Conservation (phyloP, 495 filamentous ascomycete species). For the Xylaria longipes region DNA sequence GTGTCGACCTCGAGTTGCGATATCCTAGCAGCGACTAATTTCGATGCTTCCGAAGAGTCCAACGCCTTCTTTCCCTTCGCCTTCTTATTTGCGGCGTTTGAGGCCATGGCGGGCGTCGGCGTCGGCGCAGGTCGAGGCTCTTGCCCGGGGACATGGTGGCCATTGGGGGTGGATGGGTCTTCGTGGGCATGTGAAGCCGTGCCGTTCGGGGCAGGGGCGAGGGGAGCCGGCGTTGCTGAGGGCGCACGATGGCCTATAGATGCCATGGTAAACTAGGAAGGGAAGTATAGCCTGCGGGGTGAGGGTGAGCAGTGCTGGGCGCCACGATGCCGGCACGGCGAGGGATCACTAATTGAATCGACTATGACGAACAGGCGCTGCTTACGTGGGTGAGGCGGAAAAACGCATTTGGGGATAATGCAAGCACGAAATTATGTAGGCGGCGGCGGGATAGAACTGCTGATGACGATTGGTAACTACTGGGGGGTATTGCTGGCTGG, state of each 20-base stretch:
- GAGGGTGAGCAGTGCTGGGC: background rate
- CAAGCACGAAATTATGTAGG: constrained; percentile 1
- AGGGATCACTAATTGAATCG: constrained; percentile 1
- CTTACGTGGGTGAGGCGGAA: constrained; percentile 23
- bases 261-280: constrained; percentile 37
- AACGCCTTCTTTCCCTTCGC: constrained; percentile 70
- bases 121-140: constrained; percentile 51
- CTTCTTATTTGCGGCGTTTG: constrained; percentile 63
- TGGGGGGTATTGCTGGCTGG: constrained; percentile 26
- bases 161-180: constrained; percentile 40
- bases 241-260: constrained; percentile 38
- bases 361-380: constrained; percentile 8
- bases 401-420: constrained; percentile 26
- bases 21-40: constrained; percentile 90
- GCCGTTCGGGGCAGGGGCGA: constrained; percentile 35
- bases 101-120: constrained; percentile 46
- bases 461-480: constrained; percentile 25
- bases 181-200: constrained; percentile 33
- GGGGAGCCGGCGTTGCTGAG: constrained; percentile 40
- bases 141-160: constrained; percentile 44
- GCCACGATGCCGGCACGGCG: background rate
- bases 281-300: constrained; percentile 21
- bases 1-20: constrained; percentile 93
- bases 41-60: constrained; percentile 85
- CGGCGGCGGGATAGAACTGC: constrained; percentile 23